Conservation (phyloP, 169 alveolate genomes). For the Plasmodium ovale region DNA sequence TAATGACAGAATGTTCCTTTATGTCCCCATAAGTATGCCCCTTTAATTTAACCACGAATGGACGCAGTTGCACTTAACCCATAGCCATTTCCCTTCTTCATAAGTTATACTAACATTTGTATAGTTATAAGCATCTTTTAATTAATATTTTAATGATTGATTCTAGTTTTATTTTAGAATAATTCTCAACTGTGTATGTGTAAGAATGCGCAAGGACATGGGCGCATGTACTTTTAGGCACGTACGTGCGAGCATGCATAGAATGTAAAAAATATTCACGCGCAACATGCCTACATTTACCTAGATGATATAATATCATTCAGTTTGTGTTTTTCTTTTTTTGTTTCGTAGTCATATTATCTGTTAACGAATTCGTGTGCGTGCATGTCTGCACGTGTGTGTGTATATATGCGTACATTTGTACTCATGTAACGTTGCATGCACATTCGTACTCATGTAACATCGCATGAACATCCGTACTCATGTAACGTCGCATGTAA, state of each 20-base stretch:
- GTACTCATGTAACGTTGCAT: not conserved
- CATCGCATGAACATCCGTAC: not conserved
- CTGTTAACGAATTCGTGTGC: not conserved
- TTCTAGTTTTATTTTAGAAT: constrained; percentile 14
- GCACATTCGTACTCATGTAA: not conserved
- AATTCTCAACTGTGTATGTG: not conserved
- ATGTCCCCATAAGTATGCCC: not conserved
- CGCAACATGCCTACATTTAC: not conserved
- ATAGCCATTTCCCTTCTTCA: not conserved
- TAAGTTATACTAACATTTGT: constrained; percentile 23
- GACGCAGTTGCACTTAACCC: not conserved
- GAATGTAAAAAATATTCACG: not conserved
- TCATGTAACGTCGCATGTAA: not conserved
- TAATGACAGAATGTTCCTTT: too few species aligned
- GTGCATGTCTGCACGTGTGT: not conserved
- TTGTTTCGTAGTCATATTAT: constrained; percentile 1
- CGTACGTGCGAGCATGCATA: not conserved
- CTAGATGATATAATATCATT: constrained; percentile 45
- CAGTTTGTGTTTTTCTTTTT: constrained; percentile 2
- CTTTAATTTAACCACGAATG: not conserved
- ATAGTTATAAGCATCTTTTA: constrained; percentile 30
- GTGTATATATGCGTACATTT: not conserved
- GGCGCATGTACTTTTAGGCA: not conserved
- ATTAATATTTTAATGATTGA: constrained; percentile 37
- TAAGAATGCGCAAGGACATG: not conserved